Base-by-base conservation (phyloP, 805 yeast species). In the Lipomyces starkeyi region DNA sequence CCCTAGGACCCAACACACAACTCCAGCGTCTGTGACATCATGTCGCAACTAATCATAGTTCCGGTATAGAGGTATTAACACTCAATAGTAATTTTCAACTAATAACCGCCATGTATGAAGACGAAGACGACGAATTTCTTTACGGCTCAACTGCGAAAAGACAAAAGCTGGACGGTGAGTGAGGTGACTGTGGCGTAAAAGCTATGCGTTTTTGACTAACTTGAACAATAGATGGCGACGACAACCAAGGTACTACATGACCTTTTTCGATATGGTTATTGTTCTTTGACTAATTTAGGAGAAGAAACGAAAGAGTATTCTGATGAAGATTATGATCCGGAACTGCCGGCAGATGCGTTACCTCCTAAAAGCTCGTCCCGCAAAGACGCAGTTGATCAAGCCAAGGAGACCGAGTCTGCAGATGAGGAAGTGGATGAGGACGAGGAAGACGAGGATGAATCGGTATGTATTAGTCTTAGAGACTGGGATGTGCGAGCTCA, bases 91-190 rank as follows among this genome's bases (percentile, higher is more conserved):
- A 43, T 43, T 43, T 37, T n/a, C 49, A 43, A n/a, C 8, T 43
- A 43, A 17, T n/a, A 43, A 8, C 7, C 20, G 20, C 49, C 2
- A 63, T 52, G 60, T 65, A 62, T 60, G 82, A 78, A 32, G 91
- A 88, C 66, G 91, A 88, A 70, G 92, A 87, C 65, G 91, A 89
- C 75, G 91, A 88, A 25, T 88, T 84, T 75, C 83, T 88, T 67
- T 88, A 88, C 74, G 90, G 90, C 14, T 76, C 79, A 37, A 69
- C 68, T n/a, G 62, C 75, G 20, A 81, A 81, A 72, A 76, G 71
- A 66, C 79, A 66, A 59, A 76, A 75, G 74, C 60, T 64, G 27
- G 73, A 63, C 1, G 63, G 68, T 67, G 56, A 14, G 70, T 59
- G 14, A 49, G 20, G 22, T 20, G 63, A 22, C 32, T 60, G 52